Evolutionary conservation across 768 basidiomycete genomes (phyloP).

Genomic region (Termitomyces titanicus): DNA sequence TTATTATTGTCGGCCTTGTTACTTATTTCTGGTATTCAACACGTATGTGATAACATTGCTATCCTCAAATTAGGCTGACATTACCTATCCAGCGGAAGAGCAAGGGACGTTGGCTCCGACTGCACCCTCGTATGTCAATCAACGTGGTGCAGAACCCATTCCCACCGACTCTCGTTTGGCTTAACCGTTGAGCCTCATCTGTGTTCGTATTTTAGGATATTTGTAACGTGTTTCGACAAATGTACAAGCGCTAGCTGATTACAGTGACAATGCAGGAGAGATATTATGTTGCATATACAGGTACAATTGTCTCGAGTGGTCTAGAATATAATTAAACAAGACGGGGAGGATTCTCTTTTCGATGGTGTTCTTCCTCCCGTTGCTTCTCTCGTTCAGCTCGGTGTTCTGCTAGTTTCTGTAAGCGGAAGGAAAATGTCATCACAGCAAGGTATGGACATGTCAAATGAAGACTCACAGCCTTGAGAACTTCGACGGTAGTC

Average conservation of each 20-base stretch:
- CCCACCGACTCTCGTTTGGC: neutral
- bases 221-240: neutral
- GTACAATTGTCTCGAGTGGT: no score
- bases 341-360: slow-evolving; percentile 18
- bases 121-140: slow-evolving; percentile 19
- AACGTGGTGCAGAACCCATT: slow-evolving; percentile 10
- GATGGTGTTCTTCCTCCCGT: slow-evolving; percentile 23
- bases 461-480: slow-evolving; percentile 41
- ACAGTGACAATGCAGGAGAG: neutral
- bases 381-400: slow-evolving; percentile 47
- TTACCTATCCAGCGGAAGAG: slow-evolving; percentile 18
- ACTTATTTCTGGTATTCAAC: slow-evolving; percentile 85
- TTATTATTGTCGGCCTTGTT: slow-evolving; percentile 70
- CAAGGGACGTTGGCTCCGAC: slow-evolving; percentile 19
- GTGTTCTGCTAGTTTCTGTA: slow-evolving; percentile 48
- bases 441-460: slow-evolving; percentile 1
- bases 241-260: neutral
- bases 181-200: neutral
- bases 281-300: neutral
- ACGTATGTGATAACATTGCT: slow-evolving; percentile 47
- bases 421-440: slow-evolving; percentile 20
- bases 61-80: slow-evolving; percentile 1
- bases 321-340: slow-evolving; percentile 5
- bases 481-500: slow-evolving; percentile 52
- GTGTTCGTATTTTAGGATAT: neutral